A percentile compares a stretch with the other conserved stretches of the same genome.
Conservation (phyloP, 2,329 filamentous ascomycete genomes). For the Talaromyces funiculosus region DNA sequence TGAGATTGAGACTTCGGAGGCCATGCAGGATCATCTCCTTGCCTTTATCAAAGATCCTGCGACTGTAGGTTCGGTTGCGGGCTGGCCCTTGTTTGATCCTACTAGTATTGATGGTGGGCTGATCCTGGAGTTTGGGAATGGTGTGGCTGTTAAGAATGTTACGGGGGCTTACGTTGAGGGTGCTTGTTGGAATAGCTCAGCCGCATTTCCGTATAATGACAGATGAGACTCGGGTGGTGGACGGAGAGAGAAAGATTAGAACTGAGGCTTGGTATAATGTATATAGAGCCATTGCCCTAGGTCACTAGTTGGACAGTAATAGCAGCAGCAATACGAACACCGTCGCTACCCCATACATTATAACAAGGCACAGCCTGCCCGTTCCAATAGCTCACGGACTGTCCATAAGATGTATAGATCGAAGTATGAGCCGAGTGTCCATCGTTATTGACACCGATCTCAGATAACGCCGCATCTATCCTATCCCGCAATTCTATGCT, state of each 20-base stretch:
- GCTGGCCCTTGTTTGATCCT: conserved; percentile 12
- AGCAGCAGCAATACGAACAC: conserved; percentile 30
- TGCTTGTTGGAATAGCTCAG: neutral
- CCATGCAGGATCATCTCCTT: conserved; percentile 24
- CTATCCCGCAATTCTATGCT: conserved; percentile 18
- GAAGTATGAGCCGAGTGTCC: conserved; percentile 24
- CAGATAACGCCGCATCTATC: conserved; percentile 22
- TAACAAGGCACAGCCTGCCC: conserved; percentile 40
- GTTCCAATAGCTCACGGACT: conserved; percentile 20
- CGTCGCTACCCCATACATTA: conserved; percentile 35
- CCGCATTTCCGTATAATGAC: neutral
- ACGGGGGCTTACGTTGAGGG: neutral
- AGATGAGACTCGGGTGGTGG: no score
- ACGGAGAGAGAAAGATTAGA: no score
- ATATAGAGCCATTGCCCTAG: neutral
- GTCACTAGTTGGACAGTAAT: conserved; percentile 23
- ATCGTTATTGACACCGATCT: neutral
- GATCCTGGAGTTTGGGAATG: neutral
- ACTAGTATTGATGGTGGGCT: neutral
- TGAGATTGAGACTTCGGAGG: conserved; percentile 18
- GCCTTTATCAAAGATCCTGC: conserved; percentile 20
- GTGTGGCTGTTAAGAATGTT: neutral
- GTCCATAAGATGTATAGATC: conserved; percentile 31
- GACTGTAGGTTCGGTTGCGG: conserved; percentile 1
- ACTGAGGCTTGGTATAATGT: no score